phyloP scores from a whole-genome alignment of 257 asterid genomes.

The Verbascum thapsus region DNA sequence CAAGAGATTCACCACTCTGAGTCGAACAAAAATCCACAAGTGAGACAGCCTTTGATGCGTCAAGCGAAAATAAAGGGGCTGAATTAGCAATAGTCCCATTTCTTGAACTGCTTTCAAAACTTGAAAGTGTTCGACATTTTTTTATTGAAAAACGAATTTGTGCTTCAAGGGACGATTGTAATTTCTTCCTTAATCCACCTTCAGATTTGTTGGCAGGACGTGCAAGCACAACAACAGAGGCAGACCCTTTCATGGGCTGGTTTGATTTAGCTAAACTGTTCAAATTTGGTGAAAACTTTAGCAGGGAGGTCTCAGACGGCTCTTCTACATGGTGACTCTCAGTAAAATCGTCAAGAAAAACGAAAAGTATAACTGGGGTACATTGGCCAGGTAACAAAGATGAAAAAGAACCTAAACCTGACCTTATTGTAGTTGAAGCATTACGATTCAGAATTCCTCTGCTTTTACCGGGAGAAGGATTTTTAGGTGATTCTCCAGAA shows the following conservation, averaged over 20 bases:
- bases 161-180: slow-evolving; percentile 96
- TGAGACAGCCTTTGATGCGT: slow-evolving; percentile 79
- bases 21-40: slow-evolving; percentile 65
- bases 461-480: slow-evolving; percentile 71
- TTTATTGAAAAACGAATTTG: slow-evolving; percentile 90
- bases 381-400: slow-evolving; percentile 91
- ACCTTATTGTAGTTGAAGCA: slow-evolving; percentile 58
- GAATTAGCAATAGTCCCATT: slow-evolving; percentile 52
- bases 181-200: slow-evolving; percentile 70
- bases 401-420: slow-evolving; percentile 79
- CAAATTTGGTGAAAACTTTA: slow-evolving; percentile 43
- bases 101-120: slow-evolving; percentile 65
- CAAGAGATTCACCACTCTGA: slow-evolving; percentile 82
- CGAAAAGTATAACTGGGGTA: slow-evolving; percentile 84
- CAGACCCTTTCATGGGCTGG: slow-evolving; percentile 64
- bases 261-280: slow-evolving; percentile 52
- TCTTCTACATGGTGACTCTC: slow-evolving; percentile 58
- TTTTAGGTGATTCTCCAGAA: slow-evolving; percentile 51
- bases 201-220: slow-evolving; percentile 72
- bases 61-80: slow-evolving; percentile 77
- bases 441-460: slow-evolving; percentile 65
- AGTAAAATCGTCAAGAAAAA: slow-evolving; percentile 77
- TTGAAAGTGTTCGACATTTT: slow-evolving; percentile 84
- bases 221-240: slow-evolving; percentile 79
- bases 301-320: slow-evolving; percentile 50